Evolutionary conservation across 73 alveolate species (phyloP).

Genomic region (Durusdinium trenchii): DNA sequence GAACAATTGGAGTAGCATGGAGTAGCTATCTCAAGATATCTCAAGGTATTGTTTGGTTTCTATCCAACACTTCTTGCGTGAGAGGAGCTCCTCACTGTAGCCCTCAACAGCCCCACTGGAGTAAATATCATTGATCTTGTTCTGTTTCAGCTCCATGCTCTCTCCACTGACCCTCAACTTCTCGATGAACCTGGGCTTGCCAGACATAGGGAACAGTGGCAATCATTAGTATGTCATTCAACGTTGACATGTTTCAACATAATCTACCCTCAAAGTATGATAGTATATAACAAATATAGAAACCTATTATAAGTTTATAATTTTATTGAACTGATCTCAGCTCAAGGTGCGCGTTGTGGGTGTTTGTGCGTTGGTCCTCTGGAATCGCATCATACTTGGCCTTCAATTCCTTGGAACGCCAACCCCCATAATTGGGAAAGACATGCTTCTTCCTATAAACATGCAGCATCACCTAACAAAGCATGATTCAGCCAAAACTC

Average conservation of each 20-base stretch:
- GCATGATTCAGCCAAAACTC: not conserved
- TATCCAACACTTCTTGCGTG: not conserved
- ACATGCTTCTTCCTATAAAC: not conserved
- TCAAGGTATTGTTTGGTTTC: not conserved
- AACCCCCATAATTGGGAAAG: not conserved
- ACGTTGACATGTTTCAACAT: not conserved
- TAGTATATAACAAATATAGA: too few species aligned
- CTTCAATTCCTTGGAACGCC: not conserved
- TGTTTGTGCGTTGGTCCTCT: not conserved
- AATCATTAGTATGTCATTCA: not conserved
- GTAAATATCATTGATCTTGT: not conserved
- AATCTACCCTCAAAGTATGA: not conserved
- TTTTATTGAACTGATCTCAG: not conserved
- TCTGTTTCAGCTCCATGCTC: not conserved
- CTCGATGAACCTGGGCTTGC: not conserved
- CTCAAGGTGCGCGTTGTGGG: not conserved
- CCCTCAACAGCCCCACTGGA: slow-evolving; percentile 19
- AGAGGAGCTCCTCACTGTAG: not conserved
- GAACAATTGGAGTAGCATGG: not conserved
- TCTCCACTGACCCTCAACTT: not conserved
- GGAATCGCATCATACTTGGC: slow-evolving; percentile 41
- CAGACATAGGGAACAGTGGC: not conserved
- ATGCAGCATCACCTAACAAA: not conserved
- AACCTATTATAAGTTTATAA: too few species aligned
- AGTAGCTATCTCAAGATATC: not conserved